phyloP scores from a whole-genome alignment of 306 rosid genomes.

The Cyclanthera cordifolia region DNA sequence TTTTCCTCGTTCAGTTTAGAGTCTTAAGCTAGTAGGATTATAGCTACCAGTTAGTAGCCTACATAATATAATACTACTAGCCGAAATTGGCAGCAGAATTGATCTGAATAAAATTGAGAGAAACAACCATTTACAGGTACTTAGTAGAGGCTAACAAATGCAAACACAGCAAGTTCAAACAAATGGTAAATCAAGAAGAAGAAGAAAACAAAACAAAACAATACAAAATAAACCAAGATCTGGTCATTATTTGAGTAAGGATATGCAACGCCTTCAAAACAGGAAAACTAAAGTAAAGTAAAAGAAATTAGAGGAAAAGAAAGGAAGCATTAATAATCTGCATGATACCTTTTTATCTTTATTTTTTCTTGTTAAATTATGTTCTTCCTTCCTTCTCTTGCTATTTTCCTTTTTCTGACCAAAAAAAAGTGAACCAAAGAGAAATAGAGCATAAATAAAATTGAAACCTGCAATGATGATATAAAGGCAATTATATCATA shows the following conservation, averaged over 20 bases:
- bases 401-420: conserved; percentile 85
- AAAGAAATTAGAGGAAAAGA: neutral
- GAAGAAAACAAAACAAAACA: too few relatives aligned
- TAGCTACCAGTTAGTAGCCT: neutral
- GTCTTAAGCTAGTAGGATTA: neutral
- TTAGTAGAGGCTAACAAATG: too few relatives aligned
- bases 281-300: too few relatives aligned
- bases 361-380: conserved; percentile 55
- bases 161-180: too few relatives aligned
- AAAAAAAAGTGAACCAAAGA: conserved; percentile 15
- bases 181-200: too few relatives aligned
- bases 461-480: neutral
- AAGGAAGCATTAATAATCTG: conserved; percentile 8
- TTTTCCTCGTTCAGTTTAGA: neutral
- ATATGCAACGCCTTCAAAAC: too few relatives aligned
- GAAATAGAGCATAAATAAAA: neutral
- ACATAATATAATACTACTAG: neutral
- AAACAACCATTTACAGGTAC: neutral
- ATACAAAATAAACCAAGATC: too few relatives aligned
- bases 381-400: conserved; percentile 96
- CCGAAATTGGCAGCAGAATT: neutral
- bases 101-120: neutral
- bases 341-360: conserved; percentile 78
- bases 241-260: too few relatives aligned
- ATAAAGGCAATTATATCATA: neutral